Conservation (phyloP, 805 yeast species). For the Saccharomycopsis olivae region DNA sequence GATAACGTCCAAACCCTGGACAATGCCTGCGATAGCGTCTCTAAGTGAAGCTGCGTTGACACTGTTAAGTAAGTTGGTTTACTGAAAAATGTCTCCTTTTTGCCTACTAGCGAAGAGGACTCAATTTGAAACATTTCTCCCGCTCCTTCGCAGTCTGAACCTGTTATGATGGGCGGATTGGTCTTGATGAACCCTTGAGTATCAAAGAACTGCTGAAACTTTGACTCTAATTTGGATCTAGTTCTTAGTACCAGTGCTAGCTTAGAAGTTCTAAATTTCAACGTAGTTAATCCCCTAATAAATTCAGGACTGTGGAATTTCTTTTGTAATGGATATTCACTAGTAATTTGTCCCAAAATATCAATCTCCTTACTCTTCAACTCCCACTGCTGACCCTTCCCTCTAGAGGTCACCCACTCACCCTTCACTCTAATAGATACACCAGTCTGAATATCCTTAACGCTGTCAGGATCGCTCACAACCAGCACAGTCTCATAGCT, state of each 20-base stretch:
- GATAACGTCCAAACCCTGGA: constrained; percentile 78
- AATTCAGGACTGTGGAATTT: constrained; percentile 57
- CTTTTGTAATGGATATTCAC: constrained; percentile 73
- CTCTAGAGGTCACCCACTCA: constrained; percentile 34
- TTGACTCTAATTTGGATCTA: constrained; percentile 54
- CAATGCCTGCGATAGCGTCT: constrained; percentile 63
- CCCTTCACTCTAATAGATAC: constrained; percentile 37
- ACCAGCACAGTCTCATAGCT: constrained; percentile 43
- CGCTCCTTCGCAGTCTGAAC: constrained; percentile 95
- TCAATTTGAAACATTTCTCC: constrained; percentile 74
- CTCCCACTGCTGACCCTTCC: constrained; percentile 45
- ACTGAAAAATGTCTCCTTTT: constrained; percentile 40
- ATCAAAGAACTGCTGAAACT: constrained; percentile 45
- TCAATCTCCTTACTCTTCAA: constrained; percentile 30
- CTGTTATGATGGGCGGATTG: constrained; percentile 77
- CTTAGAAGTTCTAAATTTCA: constrained; percentile 65
- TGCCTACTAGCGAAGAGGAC: constrained; percentile 26
- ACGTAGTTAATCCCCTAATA: constrained; percentile 62
- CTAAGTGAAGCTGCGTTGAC: constrained; percentile 86
- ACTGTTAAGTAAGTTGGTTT: constrained; percentile 70
- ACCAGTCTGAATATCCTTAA: constrained; percentile 31
- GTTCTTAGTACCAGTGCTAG: constrained; percentile 58
- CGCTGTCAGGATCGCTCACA: constrained; percentile 26
- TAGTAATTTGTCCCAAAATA: constrained; percentile 52
- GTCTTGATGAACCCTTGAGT: constrained; percentile 53